phyloP scores from a whole-genome alignment of 805 yeast genomes.

The Pichia paraexigua region DNA sequence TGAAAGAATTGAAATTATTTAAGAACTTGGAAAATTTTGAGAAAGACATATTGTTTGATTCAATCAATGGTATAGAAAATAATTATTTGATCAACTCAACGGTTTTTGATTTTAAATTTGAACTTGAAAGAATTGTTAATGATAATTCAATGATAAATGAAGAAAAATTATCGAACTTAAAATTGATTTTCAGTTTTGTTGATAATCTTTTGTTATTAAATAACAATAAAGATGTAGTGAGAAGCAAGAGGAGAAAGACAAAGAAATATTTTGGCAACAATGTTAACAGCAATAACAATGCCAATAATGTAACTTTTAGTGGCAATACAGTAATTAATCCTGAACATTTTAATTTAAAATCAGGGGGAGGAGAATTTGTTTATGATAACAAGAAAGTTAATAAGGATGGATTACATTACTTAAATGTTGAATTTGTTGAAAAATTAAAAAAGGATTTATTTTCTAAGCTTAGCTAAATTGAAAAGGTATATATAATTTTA shows the following conservation, averaged over 20 bases:
- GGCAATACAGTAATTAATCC: background rate
- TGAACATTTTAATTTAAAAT: background rate
- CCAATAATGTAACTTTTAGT: background rate
- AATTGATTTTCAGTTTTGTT: constrained; percentile 51
- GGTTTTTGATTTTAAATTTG: constrained; percentile 48
- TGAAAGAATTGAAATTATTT: constrained; percentile 17
- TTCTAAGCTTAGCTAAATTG: constrained; percentile 11
- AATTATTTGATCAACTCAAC: constrained; percentile 30
- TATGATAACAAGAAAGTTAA: background rate
- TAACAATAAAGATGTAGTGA: constrained; percentile 1
- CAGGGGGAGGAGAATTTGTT: background rate
- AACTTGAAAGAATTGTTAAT: constrained; percentile 36
- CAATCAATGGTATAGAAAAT: constrained; percentile 4
- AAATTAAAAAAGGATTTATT: constrained; percentile 39
- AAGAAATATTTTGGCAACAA: constrained; percentile 9
- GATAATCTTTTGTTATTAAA: constrained; percentile 30
- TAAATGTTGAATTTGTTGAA: constrained; percentile 46
- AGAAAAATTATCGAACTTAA: constrained; percentile 62
- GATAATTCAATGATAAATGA: constrained; percentile 29
- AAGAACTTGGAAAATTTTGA: constrained; percentile 19
- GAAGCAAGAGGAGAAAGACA: background rate
- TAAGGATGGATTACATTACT: constrained; percentile 31
- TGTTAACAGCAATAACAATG: no score
- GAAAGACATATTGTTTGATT: constrained; percentile 10
- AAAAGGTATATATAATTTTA: background rate